phyloP scores from a whole-genome alignment of 1,139 yeast genomes.

The Debaryomyces sp. region DNA sequence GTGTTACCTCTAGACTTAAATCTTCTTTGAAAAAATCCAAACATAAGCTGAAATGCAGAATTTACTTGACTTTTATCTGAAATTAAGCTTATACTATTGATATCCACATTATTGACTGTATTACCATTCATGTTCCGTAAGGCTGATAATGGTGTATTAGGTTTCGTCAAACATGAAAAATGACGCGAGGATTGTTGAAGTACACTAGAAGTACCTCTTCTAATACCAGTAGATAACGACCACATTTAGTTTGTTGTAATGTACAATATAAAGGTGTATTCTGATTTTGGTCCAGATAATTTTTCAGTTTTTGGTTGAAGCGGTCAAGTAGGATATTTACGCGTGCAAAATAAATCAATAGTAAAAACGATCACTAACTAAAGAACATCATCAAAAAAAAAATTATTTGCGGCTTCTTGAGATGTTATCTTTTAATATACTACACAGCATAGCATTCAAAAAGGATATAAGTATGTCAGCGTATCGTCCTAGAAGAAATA shows the following conservation, averaged over 20 bases:
- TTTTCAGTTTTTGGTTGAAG: slow-evolving; percentile 1
- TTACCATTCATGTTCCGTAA: slow-evolving; percentile 6
- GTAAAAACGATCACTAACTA: slow-evolving; percentile 9
- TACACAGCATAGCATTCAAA: not conserved
- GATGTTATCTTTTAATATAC: not conserved
- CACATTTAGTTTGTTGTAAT: not conserved
- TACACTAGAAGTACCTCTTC: not conserved
- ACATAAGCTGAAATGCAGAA: slow-evolving; percentile 26
- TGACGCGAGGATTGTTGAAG: slow-evolving; percentile 11
- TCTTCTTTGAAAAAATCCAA: slow-evolving; percentile 58
- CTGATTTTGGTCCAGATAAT: not conserved
- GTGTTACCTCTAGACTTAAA: slow-evolving; percentile 93
- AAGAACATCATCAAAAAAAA: slow-evolving; percentile 6
- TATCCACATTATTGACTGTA: not conserved
- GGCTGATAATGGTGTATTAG: slow-evolving; percentile 12
- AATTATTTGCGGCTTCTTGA: slow-evolving; percentile 9
- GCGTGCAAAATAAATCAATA: not conserved
- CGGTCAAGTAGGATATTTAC: not conserved
- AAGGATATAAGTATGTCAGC: slow-evolving; percentile 22
- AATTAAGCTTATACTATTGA: slow-evolving; percentile 2
- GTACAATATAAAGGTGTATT: not conserved
- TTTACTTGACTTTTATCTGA: slow-evolving; percentile 1
- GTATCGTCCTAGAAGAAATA: slow-evolving; percentile 40
- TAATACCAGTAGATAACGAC: not conserved
- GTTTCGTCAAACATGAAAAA: slow-evolving; percentile 21